A percentile compares a stretch with the other conserved stretches of the same genome.
phyloP scores from a whole-genome alignment of 2,329 filamentous ascomycete genomes.

The Arthrobotrys pseudoclavata region DNA sequence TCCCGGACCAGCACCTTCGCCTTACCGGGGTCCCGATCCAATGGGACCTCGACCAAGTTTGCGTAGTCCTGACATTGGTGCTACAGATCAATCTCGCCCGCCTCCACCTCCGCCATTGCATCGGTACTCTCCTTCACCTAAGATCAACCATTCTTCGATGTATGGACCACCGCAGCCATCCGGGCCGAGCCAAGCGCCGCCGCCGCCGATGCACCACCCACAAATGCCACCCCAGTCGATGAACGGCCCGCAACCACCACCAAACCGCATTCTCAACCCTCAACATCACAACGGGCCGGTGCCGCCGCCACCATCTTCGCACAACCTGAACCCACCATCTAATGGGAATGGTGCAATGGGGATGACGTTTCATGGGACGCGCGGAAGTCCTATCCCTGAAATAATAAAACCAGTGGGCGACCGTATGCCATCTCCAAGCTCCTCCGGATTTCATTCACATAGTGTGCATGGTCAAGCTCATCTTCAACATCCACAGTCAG shows the following conservation, averaged over 20 bases:
- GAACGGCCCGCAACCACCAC: slow-evolving; percentile 69
- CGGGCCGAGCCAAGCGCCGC: slow-evolving; percentile 64
- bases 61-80: slow-evolving; percentile 61
- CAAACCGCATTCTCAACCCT: slow-evolving; percentile 66
- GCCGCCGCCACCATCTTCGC: slow-evolving; percentile 62
- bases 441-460: slow-evolving; percentile 77
- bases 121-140: slow-evolving; percentile 62
- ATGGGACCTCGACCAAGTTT: slow-evolving; percentile 62
- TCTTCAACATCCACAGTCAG: slow-evolving; percentile 77
- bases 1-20: slow-evolving; percentile 61
- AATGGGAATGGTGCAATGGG: slow-evolving; percentile 74
- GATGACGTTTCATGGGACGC: slow-evolving; percentile 66
- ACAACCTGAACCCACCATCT: slow-evolving; percentile 72
- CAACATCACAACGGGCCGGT: slow-evolving; percentile 66
- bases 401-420: slow-evolving; percentile 85
- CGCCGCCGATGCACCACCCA: slow-evolving; percentile 68
- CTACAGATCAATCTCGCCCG: slow-evolving; percentile 64
- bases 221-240: slow-evolving; percentile 67
- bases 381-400: slow-evolving; percentile 81
- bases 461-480: slow-evolving; percentile 70
- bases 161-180: slow-evolving; percentile 72
- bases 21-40: slow-evolving; percentile 64
- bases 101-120: slow-evolving; percentile 67
- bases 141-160: slow-evolving; percentile 63
- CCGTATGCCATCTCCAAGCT: slow-evolving; percentile 90